Conservation (phyloP, 805 yeast genomes). For the Saccharomycopsis fermentans region DNA sequence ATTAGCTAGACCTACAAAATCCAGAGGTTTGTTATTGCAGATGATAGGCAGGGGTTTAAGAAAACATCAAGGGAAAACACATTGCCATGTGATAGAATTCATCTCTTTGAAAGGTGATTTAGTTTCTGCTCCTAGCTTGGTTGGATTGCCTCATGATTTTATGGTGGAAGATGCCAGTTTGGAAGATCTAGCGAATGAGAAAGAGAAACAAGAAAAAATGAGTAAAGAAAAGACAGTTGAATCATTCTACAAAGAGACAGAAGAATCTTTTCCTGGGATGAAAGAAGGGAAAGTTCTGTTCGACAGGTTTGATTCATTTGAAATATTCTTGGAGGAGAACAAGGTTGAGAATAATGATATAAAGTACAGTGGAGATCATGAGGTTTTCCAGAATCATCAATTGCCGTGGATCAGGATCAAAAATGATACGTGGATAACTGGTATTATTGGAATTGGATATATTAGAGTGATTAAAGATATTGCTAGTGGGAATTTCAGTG, state of each 20-base stretch:
- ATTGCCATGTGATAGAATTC: constrained; percentile 70
- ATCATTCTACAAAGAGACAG: neutral
- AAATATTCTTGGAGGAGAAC: constrained; percentile 1
- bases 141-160: constrained; percentile 22
- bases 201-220: neutral
- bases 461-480: neutral
- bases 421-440: neutral
- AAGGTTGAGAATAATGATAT: neutral
- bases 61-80: constrained; percentile 44
- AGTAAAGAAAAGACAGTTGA: neutral
- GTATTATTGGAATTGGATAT: neutral
- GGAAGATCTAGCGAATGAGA: neutral
- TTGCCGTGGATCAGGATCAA: neutral
- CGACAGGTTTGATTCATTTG: constrained; percentile 5
- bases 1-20: constrained; percentile 71
- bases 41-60: constrained; percentile 91
- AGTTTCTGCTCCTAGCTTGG: constrained; percentile 44
- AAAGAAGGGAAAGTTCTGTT: neutral
- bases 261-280: neutral
- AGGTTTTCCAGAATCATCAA: neutral
- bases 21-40: constrained; percentile 61
- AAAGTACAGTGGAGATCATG: neutral
- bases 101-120: constrained; percentile 52
- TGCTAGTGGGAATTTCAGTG: neutral
- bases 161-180: neutral